Evolutionary conservation across 1,284 basidiomycete species (phyloP).

Genomic region (Pseudozyma hubeiensis): DNA sequence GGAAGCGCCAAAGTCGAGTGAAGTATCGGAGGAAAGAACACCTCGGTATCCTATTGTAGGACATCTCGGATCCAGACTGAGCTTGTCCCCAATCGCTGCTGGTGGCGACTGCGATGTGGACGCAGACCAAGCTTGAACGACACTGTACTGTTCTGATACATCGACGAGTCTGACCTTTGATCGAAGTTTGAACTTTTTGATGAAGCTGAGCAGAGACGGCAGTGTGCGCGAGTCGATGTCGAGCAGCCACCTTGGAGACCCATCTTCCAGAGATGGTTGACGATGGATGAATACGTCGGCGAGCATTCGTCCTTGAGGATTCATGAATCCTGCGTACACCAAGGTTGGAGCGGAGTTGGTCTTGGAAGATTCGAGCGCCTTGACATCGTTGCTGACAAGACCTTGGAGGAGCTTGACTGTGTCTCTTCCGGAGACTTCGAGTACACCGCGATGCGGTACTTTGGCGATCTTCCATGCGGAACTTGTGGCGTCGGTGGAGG

Average conservation of each 20-base stretch:
- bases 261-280: constrained; percentile 15
- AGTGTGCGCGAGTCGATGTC: constrained; percentile 76
- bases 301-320: constrained; percentile 89
- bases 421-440: constrained; percentile 84
- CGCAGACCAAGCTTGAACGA: constrained; percentile 80
- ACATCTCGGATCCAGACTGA: constrained; percentile 45
- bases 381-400: constrained; percentile 76
- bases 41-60: constrained; percentile 58
- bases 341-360: constrained; percentile 11
- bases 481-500: background rate
- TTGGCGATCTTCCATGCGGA: constrained; percentile 27
- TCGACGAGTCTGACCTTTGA: constrained; percentile 85
- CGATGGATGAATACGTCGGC: constrained; percentile 87
- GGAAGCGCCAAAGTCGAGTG: background rate
- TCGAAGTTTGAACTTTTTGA: constrained; percentile 88
- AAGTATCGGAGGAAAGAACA: constrained; percentile 9
- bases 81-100: background rate
- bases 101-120: background rate
- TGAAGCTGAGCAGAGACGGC: constrained; percentile 74
- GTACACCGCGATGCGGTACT: constrained; percentile 69
- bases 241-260: constrained; percentile 74
- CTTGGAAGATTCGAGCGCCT: constrained; percentile 12
- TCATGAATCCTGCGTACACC: constrained; percentile 82
- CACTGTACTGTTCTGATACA: constrained; percentile 79
- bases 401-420: constrained; percentile 89